These are phyloP conservation scores for Diospyros kaki DNA, from an alignment of 148 eudicot species.

Conservation along the genomic window DNA sequence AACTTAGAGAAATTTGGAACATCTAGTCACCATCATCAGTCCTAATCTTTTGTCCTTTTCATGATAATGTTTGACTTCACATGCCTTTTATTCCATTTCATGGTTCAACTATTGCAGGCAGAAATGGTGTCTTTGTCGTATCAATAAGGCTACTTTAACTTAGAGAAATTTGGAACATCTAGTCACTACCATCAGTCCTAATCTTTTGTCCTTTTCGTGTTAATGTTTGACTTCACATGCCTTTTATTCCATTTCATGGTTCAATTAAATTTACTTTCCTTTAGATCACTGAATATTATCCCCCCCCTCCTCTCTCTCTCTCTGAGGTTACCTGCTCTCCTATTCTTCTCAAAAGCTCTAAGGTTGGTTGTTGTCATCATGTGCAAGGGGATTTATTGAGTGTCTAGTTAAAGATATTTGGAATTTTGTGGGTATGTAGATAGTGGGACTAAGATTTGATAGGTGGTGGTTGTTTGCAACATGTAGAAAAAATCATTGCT, in stretches of 20 bases:
- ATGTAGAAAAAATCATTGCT: background rate
- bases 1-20: background rate
- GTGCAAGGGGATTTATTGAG: background rate
- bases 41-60: background rate
- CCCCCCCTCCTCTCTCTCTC: background rate
- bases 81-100: background rate
- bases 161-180: background rate
- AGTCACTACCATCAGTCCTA: background rate
- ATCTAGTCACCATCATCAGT: background rate
- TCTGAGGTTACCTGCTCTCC: background rate
- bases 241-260: background rate
- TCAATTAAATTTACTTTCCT: background rate
- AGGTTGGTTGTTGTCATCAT: background rate
- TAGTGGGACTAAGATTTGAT: background rate
- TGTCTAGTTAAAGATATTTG: too few species aligned
- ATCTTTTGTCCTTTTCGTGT: background rate
- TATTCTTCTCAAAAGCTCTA: background rate
- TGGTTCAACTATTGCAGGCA: background rate
- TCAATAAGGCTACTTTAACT: background rate
- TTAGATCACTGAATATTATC: background rate
- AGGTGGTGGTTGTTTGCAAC: background rate
- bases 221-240: background rate
- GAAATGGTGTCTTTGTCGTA: background rate
- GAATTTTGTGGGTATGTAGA: too few species aligned
- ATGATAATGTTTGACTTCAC: background rate